These are phyloP conservation scores for Calonectria multiphialidica DNA, from an alignment of 2,329 filamentous ascomycete species.

Conservation along the genomic window DNA sequence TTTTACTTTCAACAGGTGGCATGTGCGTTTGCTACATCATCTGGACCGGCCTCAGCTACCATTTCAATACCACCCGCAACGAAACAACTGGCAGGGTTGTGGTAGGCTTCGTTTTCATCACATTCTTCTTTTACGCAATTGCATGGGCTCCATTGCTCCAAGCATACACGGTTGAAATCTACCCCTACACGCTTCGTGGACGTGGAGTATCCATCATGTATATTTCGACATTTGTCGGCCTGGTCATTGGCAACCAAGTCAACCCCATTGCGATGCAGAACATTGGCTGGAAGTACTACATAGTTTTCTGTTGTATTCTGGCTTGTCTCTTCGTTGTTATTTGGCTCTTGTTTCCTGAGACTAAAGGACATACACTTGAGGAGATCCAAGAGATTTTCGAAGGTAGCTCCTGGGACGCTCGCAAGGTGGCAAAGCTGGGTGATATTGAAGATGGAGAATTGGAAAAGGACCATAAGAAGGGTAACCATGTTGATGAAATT, in stretches of 20 bases:
- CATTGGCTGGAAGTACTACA: constrained; percentile 56
- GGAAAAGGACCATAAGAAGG: constrained; percentile 24
- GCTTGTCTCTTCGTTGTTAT: constrained; percentile 46
- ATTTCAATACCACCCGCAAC: constrained; percentile 32
- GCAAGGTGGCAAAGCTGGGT: neutral
- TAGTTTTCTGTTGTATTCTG: constrained; percentile 53
- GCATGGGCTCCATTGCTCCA: constrained; percentile 50
- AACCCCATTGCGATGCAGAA: constrained; percentile 54
- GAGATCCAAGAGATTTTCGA: constrained; percentile 48
- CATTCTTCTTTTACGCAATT: constrained; percentile 52
- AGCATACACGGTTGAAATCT: constrained; percentile 45
- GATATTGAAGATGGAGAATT: constrained; percentile 12
- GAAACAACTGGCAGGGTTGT: constrained; percentile 43
- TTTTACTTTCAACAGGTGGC: constrained; percentile 51
- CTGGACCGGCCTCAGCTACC: constrained; percentile 45
- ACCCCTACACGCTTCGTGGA: constrained; percentile 36
- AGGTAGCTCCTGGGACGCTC: constrained; percentile 18
- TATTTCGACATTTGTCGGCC: constrained; percentile 29
- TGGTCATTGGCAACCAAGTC: constrained; percentile 53
- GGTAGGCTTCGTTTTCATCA: constrained; percentile 55
- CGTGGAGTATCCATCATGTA: constrained; percentile 37
- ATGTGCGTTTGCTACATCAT: constrained; percentile 53
- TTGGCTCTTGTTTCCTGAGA: constrained; percentile 53
- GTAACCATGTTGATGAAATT: constrained; percentile 30
- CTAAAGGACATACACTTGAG: constrained; percentile 46